Base-by-base conservation (phyloP, 2,329 filamentous ascomycete species). In the Epichloe sp. region DNA sequence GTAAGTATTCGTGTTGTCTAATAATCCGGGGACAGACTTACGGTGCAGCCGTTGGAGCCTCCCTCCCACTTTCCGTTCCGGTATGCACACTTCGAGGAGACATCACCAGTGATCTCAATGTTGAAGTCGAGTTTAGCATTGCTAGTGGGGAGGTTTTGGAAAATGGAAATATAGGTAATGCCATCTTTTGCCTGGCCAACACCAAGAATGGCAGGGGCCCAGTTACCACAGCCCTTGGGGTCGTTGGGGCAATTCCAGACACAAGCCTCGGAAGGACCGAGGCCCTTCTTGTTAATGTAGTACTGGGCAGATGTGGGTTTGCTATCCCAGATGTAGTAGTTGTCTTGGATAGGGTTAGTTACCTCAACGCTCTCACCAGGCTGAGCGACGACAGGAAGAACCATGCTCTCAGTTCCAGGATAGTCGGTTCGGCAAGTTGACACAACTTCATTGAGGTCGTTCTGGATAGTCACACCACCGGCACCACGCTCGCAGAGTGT, bases 381-480 rank as follows among this genome's bases (percentile, higher is more conserved):
- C 5, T 68, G 57, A 43, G 84, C 75, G 52, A 80, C 70, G 45
- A 90, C 71, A 44, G 91, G 87, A 53, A 97, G 78, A 50, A 86
- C 87, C 82, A 95, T 91, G 60, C 76, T 76, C 73, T 98, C 93
- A 53, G 82, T 89, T 63, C 89, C 91, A 55, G 93, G 93, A 71
- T 98, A 98, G 68, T 96, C 89, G 57, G 93, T 97, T 68, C 88
- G 88, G 80, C 93, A 98, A 59, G 95, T 78, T 44, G 85, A 78
- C 31, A 87, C 84, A 43, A 77, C 70, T 38, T 78, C 64, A 47
- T 68, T 63, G 36, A 96, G 75, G 51, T 83, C 80, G 76, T 95
- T 98, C 67, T 83, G 64, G 54, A 95, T 79, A 53, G 75, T 74
- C 58, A 96, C 79, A 57, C 83, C 79, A 41, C 82, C 80, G 47